Percentiles rank a stretch among this genome's conserved stretches.
These are phyloP conservation scores for Pisolithus tinctorius DNA, from an alignment of 768 basidiomycete genomes.

Conservation along the genomic window DNA sequence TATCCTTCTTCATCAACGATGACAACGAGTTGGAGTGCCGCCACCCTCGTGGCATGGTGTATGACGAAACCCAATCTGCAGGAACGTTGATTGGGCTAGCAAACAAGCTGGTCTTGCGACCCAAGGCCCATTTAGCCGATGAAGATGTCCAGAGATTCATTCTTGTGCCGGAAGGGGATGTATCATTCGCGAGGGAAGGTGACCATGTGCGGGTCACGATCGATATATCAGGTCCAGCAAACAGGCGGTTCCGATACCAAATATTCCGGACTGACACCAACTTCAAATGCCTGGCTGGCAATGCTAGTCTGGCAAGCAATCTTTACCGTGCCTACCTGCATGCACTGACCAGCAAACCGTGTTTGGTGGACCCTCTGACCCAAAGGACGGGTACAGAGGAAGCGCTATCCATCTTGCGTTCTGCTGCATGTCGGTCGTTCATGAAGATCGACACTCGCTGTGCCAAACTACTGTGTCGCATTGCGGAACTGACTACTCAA, in stretches of 20 bases:
- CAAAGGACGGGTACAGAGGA: slow-evolving; percentile 37
- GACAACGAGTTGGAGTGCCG: slow-evolving; percentile 31
- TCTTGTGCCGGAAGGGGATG: slow-evolving; percentile 33
- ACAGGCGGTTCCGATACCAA: slow-evolving; percentile 14
- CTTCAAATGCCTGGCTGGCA: slow-evolving; percentile 23
- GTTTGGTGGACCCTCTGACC: slow-evolving; percentile 39
- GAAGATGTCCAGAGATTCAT: slow-evolving; percentile 19
- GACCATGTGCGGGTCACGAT: slow-evolving; percentile 15
- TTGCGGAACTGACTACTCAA: slow-evolving; percentile 26
- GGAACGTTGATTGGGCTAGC: slow-evolving; percentile 40
- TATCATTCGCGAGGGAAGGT: slow-evolving; percentile 8
- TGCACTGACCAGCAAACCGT: slow-evolving; percentile 33
- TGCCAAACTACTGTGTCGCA: slow-evolving; percentile 24
- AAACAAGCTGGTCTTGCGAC: slow-evolving; percentile 35
- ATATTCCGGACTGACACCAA: slow-evolving; percentile 25
- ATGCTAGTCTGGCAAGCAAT: slow-evolving; percentile 18
- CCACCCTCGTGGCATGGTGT: slow-evolving; percentile 35
- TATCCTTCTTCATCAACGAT: slow-evolving; percentile 34
- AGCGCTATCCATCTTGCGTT: slow-evolving; percentile 33
- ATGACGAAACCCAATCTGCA: slow-evolving; percentile 35
- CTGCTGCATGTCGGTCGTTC: slow-evolving; percentile 35
- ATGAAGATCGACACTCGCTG: slow-evolving; percentile 27
- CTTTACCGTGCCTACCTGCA: slow-evolving; percentile 40
- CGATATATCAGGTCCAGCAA: neutral
- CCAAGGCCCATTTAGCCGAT: slow-evolving; percentile 3